Evolutionary conservation across 148 eudicot species (phyloP), one percentile per base, ranked within the genome.

Genomic region (Vaccinium myrtillus): DNA sequence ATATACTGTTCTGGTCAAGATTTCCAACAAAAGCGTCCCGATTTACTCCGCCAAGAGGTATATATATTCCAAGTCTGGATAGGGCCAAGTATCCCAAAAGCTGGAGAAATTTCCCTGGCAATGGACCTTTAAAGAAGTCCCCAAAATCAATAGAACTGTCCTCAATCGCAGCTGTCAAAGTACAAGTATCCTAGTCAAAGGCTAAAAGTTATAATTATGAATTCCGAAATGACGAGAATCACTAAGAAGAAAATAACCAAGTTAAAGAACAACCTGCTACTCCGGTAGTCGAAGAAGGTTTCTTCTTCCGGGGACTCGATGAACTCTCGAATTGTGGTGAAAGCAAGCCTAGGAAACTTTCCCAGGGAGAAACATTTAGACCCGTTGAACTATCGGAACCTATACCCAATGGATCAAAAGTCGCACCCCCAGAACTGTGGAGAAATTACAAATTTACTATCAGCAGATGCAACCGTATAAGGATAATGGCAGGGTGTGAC

Each of bases 61-160:
- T 88, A 79, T 97, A 97, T 86, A 95, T 93, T 77, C 99, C 99
- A 84, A 97, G 94, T 51, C 99, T 94, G 84, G 99, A 97, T 58
- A 97, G 84, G 53, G 94, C 99, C 86, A 97, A 86, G 84, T 79
- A 92, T 58, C 99, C 99, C 89, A 97, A 91, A 56, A 97, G 94
- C 90, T 91, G 88, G 78, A 97, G 98, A 87, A 97, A 97, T 83
- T 97, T 97, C 71, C 98, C 99, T 0, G 99, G 99, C 86, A 97
- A 89, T n/a, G 99, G 99, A 13, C 99, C 99, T 87, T 94, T 97
- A 89, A 97, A 97, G 91, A 97, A 97, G 90, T 97, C 99, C 73
- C 98, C 99, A 77, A 97, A 90, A 88, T 95, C 98, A 81, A 97
- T 94, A 80, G 98, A 93, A 83, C 97, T 97, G 86, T 97, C 98